Evolutionary conservation across 1,139 yeast species (phyloP).

Genomic region (Diutina scorzettiae): DNA sequence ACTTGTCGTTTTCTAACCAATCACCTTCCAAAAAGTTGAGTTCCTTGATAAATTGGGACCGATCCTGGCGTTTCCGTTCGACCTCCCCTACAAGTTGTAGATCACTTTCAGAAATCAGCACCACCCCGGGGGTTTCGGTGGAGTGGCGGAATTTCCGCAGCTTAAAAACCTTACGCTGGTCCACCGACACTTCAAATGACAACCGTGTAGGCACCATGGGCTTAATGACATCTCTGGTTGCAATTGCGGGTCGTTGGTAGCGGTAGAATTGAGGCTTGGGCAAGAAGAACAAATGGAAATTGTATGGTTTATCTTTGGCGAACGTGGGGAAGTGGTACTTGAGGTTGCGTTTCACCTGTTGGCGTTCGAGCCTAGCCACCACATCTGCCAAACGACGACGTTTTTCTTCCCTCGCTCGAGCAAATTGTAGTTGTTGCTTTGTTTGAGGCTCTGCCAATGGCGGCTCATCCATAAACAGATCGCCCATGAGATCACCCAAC

Average conservation of each 20-base stretch:
- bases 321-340: conserved; percentile 54
- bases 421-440: too few relatives aligned
- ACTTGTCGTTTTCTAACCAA: conserved; percentile 26
- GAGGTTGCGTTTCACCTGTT: conserved; percentile 24
- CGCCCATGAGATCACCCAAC: conserved; percentile 20
- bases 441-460: conserved; percentile 7
- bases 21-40: conserved; percentile 27
- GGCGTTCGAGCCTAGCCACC: conserved; percentile 24
- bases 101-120: conserved; percentile 22
- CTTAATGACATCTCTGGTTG: conserved; percentile 24
- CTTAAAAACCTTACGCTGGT: conserved; percentile 33
- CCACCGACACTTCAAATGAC: conserved; percentile 35
- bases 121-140: conserved; percentile 9
- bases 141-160: conserved; percentile 12
- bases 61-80: conserved; percentile 12
- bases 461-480: not conserved
- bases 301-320: conserved; percentile 40
- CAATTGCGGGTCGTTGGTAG: conserved; percentile 39
- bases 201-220: conserved; percentile 54
- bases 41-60: conserved; percentile 12
- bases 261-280: conserved; percentile 45
- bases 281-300: conserved; percentile 57
- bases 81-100: conserved; percentile 21
- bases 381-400: conserved; percentile 16
- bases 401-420: conserved; percentile 16